Evolutionary conservation across 1,284 basidiomycete species (phyloP).

Genomic region (Ceratobasidium sp.): DNA sequence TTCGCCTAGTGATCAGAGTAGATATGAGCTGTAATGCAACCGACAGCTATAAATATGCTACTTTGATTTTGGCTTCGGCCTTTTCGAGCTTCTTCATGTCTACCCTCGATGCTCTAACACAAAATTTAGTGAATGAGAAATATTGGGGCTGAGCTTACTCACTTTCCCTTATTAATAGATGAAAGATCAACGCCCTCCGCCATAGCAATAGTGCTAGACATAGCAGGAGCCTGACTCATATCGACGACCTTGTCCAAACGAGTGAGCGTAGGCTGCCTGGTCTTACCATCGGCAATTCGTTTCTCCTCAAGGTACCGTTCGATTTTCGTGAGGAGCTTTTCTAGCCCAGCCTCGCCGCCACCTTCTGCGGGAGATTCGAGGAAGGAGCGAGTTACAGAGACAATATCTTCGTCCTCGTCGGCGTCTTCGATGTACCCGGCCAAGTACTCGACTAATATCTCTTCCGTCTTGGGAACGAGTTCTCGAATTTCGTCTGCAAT

Average conservation of each 20-base stretch:
- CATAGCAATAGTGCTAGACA: slow-evolving; percentile 85
- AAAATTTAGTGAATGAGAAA: slow-evolving; percentile 13
- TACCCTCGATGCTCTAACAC: slow-evolving; percentile 83
- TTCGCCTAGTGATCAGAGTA: slow-evolving; percentile 68
- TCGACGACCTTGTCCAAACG: slow-evolving; percentile 91
- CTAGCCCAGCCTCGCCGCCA: slow-evolving; percentile 61
- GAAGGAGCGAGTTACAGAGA: slow-evolving; percentile 78
- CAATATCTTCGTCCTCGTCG: slow-evolving; percentile 87
- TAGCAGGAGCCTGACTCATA: slow-evolving; percentile 84
- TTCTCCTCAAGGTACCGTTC: slow-evolving; percentile 73
- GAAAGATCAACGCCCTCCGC: slow-evolving; percentile 91
- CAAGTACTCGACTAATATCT: slow-evolving; percentile 92
- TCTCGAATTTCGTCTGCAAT: slow-evolving; percentile 81
- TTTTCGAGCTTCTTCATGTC: slow-evolving; percentile 99
- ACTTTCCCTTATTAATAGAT: slow-evolving; percentile 94
- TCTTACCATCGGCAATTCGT: slow-evolving; percentile 64
- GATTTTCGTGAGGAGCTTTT: slow-evolving; percentile 68
- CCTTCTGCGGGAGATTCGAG: slow-evolving; percentile 71
- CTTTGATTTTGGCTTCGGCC: slow-evolving; percentile 95
- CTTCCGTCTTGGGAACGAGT: slow-evolving; percentile 81
- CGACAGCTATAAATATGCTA: slow-evolving; percentile 45
- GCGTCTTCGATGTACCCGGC: slow-evolving; percentile 93
- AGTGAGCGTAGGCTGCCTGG: slow-evolving; percentile 58
- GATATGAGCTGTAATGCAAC: not conserved
- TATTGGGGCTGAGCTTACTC: slow-evolving; percentile 51